phyloP scores from a whole-genome alignment of 352 stramenopile species.

The Globisporangium echinulatum region DNA sequence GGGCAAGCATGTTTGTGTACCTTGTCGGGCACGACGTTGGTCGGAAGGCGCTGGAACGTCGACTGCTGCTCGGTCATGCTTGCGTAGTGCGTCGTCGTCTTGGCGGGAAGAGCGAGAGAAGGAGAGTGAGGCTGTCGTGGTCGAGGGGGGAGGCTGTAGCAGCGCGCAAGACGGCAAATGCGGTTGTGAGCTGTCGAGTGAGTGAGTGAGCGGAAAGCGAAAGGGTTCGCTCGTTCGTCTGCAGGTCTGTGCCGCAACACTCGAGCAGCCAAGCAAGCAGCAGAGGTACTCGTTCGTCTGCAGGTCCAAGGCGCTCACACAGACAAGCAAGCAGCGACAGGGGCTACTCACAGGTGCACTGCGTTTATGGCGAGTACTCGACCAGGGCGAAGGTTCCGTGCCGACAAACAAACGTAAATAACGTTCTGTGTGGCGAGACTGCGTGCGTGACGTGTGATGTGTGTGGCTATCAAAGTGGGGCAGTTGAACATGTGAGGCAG shows the following conservation, averaged over 20 bases:
- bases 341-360: not conserved
- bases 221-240: not conserved
- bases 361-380: no score
- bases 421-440: no score
- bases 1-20: slow-evolving; percentile 13
- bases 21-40: slow-evolving; percentile 49
- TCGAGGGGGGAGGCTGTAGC: not conserved
- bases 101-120: not conserved
- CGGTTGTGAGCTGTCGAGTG: not conserved
- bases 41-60: slow-evolving; percentile 49
- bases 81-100: not conserved
- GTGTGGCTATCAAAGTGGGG: no score
- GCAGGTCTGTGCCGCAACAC: not conserved
- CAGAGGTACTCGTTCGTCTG: not conserved
- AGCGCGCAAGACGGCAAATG: not conserved
- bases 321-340: not conserved
- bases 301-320: not conserved
- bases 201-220: not conserved
- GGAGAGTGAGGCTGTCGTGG: not conserved
- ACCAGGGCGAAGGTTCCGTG: not conserved
- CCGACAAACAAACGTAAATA: not conserved
- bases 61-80: slow-evolving; percentile 3
- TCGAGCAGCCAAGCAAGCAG: not conserved
- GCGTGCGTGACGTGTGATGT: no score
- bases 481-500: no score